Base-by-base conservation (phyloP, 192 early-diverging fungal species). In the Linnemannia schmuckeri region DNA sequence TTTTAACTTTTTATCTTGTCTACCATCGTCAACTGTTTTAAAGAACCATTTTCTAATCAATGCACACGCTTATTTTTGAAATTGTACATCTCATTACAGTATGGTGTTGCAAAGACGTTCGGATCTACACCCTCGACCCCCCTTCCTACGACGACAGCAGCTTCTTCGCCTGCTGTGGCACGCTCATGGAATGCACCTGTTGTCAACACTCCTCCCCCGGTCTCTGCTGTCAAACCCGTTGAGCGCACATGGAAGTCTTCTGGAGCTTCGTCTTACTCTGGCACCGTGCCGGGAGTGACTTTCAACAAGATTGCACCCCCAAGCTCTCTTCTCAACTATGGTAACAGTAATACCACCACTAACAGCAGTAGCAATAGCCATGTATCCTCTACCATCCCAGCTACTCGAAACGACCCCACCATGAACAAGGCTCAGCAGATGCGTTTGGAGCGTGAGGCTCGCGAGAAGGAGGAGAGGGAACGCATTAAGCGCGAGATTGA, bases 361-460 rank as follows among this genome's bases (percentile, higher is more conserved):
- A 66, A 9, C 4, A 30, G 10, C 13, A 66, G 12, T 30, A 33
- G 27, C 12, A 30, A 10, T 13, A 66, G 27, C 61, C 12, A 10
- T 66, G 27, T 30, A 12, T 12, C 61, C 9, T 33, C 61, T 24
- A 30, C 57, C 24, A 27, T 55, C 7, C 15, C 57, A 5, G 30
- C 49, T 22, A 30, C 76, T 33, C 76, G 66, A 30, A 78, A 78
- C 30, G 76, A 75, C 30, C 82, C 79, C 74, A 54, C 33, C 73
- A 82, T 70, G 89, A 89, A 77, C 81, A 89, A 84, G 83, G 73
- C 70, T 63, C 70, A 75, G 40, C 52, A 63, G 40, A 69, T 76
- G 46, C 70, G 82, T 22, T 37, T 70, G 47, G 75, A 74, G 35
- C 46, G 54, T 24, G 80, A 79, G 72, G 63, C 70, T 17, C 66